Percentiles rank a stretch among this genome's conserved stretches.
Evolutionary conservation across 768 basidiomycete species (phyloP).

Genomic region (Collybiopsis luxurians): DNA sequence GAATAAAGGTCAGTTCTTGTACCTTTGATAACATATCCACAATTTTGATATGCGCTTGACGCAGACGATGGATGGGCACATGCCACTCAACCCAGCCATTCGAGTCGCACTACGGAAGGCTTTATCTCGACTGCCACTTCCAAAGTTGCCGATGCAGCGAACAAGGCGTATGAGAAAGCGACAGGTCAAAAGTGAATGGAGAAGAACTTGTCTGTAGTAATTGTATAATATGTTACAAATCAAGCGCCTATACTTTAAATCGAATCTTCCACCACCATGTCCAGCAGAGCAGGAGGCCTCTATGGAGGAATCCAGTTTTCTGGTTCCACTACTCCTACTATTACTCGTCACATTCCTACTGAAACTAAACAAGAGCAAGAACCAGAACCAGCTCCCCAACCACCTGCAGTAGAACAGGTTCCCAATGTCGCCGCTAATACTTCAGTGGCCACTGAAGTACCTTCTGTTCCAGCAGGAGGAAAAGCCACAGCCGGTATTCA

Average conservation of each 20-base stretch:
- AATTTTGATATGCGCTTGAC: not conserved
- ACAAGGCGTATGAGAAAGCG: conserved; percentile 33
- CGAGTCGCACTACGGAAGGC: conserved; percentile 9
- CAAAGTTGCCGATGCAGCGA: conserved; percentile 31
- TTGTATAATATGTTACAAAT: too few species aligned
- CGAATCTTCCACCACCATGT: conserved; percentile 45
- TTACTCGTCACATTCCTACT: conserved; percentile 1
- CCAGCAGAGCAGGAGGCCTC: conserved; percentile 77
- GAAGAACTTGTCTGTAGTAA: too few species aligned
- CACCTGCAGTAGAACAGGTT: not conserved
- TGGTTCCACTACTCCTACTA: conserved; percentile 44
- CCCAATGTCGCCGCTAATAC: not conserved
- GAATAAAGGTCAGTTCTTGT: conserved; percentile 30
- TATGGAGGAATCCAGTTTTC: conserved; percentile 86
- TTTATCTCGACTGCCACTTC: conserved; percentile 21
- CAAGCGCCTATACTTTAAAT: not conserved
- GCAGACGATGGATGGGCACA: conserved; percentile 44
- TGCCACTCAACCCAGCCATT: conserved; percentile 13
- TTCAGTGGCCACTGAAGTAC: conserved; percentile 20
- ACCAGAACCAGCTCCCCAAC: not conserved
- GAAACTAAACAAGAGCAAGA: conserved; percentile 17
- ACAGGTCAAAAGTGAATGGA: conserved; percentile 33
- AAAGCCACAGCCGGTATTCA: conserved; percentile 60
- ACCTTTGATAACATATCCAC: not conserved
- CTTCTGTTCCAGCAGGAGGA: conserved; percentile 24